Percentiles rank a stretch among this genome's conserved stretches.
These are phyloP conservation scores for Colletotrichum sidae DNA, from an alignment of 2,329 filamentous ascomycete genomes.

Conservation along the genomic window DNA sequence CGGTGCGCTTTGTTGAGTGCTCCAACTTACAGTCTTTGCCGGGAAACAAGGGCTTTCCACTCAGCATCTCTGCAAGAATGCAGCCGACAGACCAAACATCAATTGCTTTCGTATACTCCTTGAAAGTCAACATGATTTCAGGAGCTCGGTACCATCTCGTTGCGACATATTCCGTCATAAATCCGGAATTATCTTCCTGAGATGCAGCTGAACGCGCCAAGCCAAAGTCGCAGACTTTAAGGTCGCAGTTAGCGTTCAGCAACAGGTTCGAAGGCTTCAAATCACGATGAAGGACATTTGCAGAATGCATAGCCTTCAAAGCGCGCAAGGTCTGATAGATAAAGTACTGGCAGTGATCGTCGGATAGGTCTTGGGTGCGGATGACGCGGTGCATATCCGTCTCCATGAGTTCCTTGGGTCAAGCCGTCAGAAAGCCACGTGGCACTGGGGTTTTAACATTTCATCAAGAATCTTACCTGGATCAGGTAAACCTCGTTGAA, in stretches of 20 bases:
- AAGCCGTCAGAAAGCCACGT: conserved; percentile 37
- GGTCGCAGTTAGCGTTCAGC: conserved; percentile 97
- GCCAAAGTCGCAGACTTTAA: conserved; percentile 99
- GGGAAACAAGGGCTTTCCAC: conserved; percentile 96
- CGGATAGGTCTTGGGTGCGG: conserved; percentile 96
- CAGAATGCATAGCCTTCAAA: conserved; percentile 99
- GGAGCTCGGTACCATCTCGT: conserved; percentile 99
- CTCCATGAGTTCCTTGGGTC: conserved; percentile 90
- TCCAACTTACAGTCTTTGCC: conserved; percentile 89
- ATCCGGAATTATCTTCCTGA: conserved; percentile 99
- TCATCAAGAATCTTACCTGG: conserved; percentile 70
- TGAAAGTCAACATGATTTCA: conserved; percentile 99
- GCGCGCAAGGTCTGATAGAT: conserved; percentile 99
- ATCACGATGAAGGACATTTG: conserved; percentile 96
- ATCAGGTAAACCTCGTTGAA: conserved; percentile 99
- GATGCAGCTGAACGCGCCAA: conserved; percentile 95
- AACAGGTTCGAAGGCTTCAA: conserved; percentile 97
- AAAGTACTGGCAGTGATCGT: conserved; percentile 99
- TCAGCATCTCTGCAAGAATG: conserved; percentile 98
- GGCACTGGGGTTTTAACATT: neutral
- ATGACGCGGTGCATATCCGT: conserved; percentile 99
- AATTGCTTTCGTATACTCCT: conserved; percentile 99
- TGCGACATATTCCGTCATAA: conserved; percentile 99
- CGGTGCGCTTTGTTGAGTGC: neutral
- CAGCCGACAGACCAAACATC: conserved; percentile 99